These are phyloP conservation scores for Rhododendron williamsianum DNA, from an alignment of 148 eudicot species.

Conservation along the genomic window DNA sequence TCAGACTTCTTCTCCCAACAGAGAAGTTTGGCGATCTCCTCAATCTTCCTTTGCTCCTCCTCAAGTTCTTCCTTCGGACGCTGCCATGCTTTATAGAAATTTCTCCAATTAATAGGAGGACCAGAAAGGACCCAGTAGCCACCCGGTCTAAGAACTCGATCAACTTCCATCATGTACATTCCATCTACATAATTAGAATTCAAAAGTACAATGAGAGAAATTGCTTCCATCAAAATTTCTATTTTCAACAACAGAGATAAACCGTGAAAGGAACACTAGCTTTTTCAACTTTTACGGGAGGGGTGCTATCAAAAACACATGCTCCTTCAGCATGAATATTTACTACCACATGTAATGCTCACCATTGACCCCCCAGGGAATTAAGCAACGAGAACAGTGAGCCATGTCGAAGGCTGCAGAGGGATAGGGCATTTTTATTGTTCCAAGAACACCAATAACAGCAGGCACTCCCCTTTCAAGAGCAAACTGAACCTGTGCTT, in stretches of 20 bases:
- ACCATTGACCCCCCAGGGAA: conserved; percentile 70
- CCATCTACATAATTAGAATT: conserved; percentile 52
- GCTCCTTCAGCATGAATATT: not conserved
- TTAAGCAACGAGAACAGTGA: conserved; percentile 74
- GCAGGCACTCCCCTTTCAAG: conserved; percentile 83
- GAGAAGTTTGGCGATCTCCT: conserved; percentile 73
- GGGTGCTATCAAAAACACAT: not conserved
- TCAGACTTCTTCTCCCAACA: conserved; percentile 92
- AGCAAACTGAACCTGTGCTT: conserved; percentile 80
- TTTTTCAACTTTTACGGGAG: not conserved
- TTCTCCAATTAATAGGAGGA: conserved; percentile 94
- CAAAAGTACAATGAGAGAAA: not conserved
- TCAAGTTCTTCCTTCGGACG: conserved; percentile 74
- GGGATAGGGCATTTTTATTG: conserved; percentile 67
- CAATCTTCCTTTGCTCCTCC: conserved; percentile 82
- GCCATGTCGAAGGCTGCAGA: conserved; percentile 77
- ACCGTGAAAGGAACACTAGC: not conserved
- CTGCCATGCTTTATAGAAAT: conserved; percentile 68
- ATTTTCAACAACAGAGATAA: not conserved
- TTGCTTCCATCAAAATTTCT: not conserved
- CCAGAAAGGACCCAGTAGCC: conserved; percentile 99
- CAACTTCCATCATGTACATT: conserved; percentile 89
- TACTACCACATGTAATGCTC: conserved; percentile 16
- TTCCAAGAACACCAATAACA: conserved; percentile 69
- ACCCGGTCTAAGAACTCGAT: conserved; percentile 93